Base-by-base conservation (phyloP, 768 basidiomycete genomes). In the Mycena vulgaris region DNA sequence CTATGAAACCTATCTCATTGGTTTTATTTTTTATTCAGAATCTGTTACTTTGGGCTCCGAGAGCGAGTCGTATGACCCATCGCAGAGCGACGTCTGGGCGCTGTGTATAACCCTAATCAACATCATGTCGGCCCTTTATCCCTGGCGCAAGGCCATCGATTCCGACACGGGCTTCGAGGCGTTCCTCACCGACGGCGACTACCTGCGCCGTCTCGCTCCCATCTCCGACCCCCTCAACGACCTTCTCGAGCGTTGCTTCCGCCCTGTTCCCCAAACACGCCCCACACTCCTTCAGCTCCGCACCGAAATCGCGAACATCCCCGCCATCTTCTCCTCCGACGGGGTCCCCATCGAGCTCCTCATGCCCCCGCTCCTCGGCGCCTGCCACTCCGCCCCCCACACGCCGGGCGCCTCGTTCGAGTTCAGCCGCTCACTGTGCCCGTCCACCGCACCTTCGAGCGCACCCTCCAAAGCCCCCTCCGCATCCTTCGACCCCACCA, bases 71-170 rank as follows among this genome's bases (percentile, higher is more conserved):
- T 60, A 61, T 51, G 39, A 47, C 1, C 66, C 59, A 3, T 28
- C 19, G 3, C 66, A 68, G 14, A 68, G 66, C 52, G 59, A 68
- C 51, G n/a, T 47, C 17, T 87, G 86, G 86, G 77, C 85, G 0
- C 69, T 85, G 25, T 85, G 86, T 28, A 81, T 92, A 68, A 87
- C 92, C 68, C 83, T 92, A 57, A 76, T 90, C 72, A 90, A 89
- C 77, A 81, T 92, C 64, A 84, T 88, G 51, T 87, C 85, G 45
- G 86, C 85, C 1, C 83, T 85, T 35, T 85, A 84, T 63, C 87
- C 88, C 13, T 91, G 90, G 90, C 78, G 80, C 40, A 80, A 83
- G 53, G 89, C 89, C 2, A 80, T 80, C 80, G 83, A 76, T 78
- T 82, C 66, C 16, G 88, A 90, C 80, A 80, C 82, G 57, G 83